phyloP scores from a whole-genome alignment of 1,139 yeast species.

The Zygosaccharomyces pseudobailii region DNA sequence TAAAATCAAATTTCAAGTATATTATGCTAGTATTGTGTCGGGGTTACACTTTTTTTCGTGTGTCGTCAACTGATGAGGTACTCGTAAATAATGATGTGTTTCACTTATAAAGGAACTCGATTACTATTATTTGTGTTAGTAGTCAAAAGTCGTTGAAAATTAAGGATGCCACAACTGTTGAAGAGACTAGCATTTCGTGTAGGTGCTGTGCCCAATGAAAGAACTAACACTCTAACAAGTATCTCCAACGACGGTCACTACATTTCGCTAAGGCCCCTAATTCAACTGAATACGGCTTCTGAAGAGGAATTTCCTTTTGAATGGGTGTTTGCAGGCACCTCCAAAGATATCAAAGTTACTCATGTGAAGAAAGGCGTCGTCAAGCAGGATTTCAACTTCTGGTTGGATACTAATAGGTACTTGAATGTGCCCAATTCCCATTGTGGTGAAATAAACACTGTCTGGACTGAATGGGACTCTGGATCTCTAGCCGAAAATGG shows the following conservation, averaged over 20 bases:
- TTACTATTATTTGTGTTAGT: not conserved
- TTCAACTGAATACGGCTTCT: constrained; percentile 21
- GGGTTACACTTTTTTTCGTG: not conserved
- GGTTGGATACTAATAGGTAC: constrained; percentile 30
- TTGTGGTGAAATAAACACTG: constrained; percentile 28
- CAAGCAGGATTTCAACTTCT: constrained; percentile 27
- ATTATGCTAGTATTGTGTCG: no score
- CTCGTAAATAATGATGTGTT: not conserved
- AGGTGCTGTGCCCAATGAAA: constrained; percentile 26
- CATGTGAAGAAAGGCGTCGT: constrained; percentile 18
- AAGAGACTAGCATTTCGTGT: constrained; percentile 32
- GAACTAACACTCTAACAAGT: constrained; percentile 30
- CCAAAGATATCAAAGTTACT: constrained; percentile 19
- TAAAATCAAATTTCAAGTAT: not conserved
- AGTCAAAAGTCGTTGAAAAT: not conserved
- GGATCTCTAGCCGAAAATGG: constrained; percentile 33
- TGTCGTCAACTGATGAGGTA: not conserved
- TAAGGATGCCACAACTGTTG: constrained; percentile 27
- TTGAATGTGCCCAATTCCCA: constrained; percentile 26
- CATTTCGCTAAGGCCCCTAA: constrained; percentile 36
- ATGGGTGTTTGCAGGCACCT: constrained; percentile 41
- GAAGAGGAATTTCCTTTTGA: constrained; percentile 38
- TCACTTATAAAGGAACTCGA: not conserved
- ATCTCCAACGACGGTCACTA: constrained; percentile 32
- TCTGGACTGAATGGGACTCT: constrained; percentile 32